These are phyloP conservation scores for Aquilaria yunnanensis DNA, from an alignment of 345 rosid species.

Conservation along the genomic window DNA sequence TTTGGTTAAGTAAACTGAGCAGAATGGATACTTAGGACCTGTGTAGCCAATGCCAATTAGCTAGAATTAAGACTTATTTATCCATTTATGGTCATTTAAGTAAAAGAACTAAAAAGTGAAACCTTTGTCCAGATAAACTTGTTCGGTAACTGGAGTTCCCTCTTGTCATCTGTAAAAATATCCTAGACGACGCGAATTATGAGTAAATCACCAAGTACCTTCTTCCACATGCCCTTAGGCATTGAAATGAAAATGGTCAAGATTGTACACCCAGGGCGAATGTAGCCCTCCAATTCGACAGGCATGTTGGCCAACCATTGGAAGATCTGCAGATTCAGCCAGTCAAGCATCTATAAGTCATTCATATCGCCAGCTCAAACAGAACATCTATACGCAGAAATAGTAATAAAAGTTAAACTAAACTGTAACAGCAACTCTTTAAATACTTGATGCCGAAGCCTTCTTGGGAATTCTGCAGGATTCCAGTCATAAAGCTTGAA, in stretches of 20 bases:
- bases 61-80: too few relatives aligned
- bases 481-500: constrained; percentile 99
- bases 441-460: constrained; percentile 98
- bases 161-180: too few relatives aligned
- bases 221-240: constrained; percentile 84
- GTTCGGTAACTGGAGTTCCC: too few relatives aligned
- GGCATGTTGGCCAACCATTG: constrained; percentile 98
- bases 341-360: constrained; percentile 3
- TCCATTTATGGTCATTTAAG: too few relatives aligned
- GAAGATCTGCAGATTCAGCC: constrained; percentile 58
- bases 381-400: not conserved
- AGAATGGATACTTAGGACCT: too few relatives aligned
- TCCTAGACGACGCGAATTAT: too few relatives aligned
- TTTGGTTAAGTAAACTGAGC: too few relatives aligned
- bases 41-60: too few relatives aligned
- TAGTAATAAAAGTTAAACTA: constrained; percentile 36
- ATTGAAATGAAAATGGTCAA: constrained; percentile 81
- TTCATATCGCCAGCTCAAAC: too few relatives aligned
- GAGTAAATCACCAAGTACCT: constrained; percentile 31
- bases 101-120: too few relatives aligned
- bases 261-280: constrained; percentile 97
- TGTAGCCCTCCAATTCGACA: constrained; percentile 90
- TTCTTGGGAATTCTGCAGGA: constrained; percentile 98
- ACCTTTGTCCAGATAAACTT: too few relatives aligned
- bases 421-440: constrained; percentile 53